Conservation (phyloP, 768 basidiomycete genomes). For the Tulasnella calospora region DNA sequence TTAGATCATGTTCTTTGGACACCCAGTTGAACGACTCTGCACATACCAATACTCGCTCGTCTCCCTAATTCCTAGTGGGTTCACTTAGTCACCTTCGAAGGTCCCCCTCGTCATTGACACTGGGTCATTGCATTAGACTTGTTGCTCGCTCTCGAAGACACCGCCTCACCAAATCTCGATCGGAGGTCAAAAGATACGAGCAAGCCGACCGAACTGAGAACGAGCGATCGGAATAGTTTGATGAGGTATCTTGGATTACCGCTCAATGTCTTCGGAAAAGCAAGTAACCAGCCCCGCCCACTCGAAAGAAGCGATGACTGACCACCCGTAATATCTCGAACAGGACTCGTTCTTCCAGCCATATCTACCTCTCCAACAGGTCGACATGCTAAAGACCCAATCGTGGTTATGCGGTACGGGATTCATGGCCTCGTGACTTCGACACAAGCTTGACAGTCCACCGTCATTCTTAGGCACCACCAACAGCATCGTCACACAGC, state of each 20-base stretch:
- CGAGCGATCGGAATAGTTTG: slow-evolving; percentile 87
- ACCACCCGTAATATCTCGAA: slow-evolving; percentile 22
- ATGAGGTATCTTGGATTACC: slow-evolving; percentile 91
- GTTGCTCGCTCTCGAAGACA: slow-evolving; percentile 83
- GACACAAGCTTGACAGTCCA: not conserved
- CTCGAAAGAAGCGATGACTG: not conserved
- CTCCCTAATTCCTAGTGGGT: slow-evolving; percentile 79
- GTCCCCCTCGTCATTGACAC: slow-evolving; percentile 18
- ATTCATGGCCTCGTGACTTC: not conserved
- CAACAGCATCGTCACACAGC: slow-evolving; percentile 90
- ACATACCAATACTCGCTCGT: slow-evolving; percentile 98
- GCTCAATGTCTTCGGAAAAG: slow-evolving; percentile 87
- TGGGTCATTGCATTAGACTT: slow-evolving; percentile 51
- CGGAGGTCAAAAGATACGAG: slow-evolving; percentile 56
- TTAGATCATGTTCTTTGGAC: slow-evolving; percentile 94
- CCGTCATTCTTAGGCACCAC: slow-evolving; percentile 55
- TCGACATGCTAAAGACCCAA: slow-evolving; percentile 75
- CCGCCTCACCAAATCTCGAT: slow-evolving; percentile 77
- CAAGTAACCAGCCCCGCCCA: slow-evolving; percentile 34
- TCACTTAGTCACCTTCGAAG: not conserved
- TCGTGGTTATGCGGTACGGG: slow-evolving; percentile 74
- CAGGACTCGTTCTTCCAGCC: slow-evolving; percentile 97
- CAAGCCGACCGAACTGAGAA: slow-evolving; percentile 72
- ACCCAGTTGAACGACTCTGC: slow-evolving; percentile 92
- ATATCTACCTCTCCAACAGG: slow-evolving; percentile 90